A percentile compares a stretch with the other conserved stretches of the same genome.
Evolutionary conservation across 352 stramenopile genomes (phyloP).

Genomic region (Phytophthora cactorum): DNA sequence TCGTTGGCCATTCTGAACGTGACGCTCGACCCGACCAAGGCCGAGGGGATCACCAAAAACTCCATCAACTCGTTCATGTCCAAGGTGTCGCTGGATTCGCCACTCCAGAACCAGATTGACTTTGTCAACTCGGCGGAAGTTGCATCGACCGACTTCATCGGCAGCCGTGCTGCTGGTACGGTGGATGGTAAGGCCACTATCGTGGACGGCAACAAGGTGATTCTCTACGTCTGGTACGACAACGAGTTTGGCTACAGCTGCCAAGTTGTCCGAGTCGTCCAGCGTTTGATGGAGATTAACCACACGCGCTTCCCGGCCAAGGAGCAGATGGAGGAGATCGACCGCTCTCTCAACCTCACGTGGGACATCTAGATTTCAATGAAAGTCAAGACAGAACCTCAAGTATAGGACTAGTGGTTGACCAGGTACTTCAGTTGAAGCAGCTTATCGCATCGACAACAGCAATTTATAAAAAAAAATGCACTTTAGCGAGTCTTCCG

Average conservation of each 20-base stretch:
- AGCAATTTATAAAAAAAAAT: conserved; percentile 18
- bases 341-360: conserved; percentile 62
- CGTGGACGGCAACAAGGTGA: conserved; percentile 82
- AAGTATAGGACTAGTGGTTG: too few species aligned
- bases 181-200: conserved; percentile 89
- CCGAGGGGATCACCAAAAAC: conserved; percentile 63
- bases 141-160: conserved; percentile 87
- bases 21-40: conserved; percentile 85
- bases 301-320: conserved; percentile 77
- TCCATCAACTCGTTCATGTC: conserved; percentile 83
- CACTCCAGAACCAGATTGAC: conserved; percentile 90
- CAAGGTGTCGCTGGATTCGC: conserved; percentile 82
- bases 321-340: conserved; percentile 71
- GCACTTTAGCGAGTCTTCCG: conserved; percentile 18
- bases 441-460: not conserved
- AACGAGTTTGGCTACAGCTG: conserved; percentile 92
- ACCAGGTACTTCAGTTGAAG: not conserved
- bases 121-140: conserved; percentile 87
- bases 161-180: conserved; percentile 70
- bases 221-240: conserved; percentile 92
- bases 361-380: conserved; percentile 45
- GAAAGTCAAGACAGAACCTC: not conserved
- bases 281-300: conserved; percentile 81
- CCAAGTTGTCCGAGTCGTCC: conserved; percentile 84
- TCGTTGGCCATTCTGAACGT: conserved; percentile 98